Conservation (phyloP, 768 basidiomycete species). For the Polyporus arcularius region DNA sequence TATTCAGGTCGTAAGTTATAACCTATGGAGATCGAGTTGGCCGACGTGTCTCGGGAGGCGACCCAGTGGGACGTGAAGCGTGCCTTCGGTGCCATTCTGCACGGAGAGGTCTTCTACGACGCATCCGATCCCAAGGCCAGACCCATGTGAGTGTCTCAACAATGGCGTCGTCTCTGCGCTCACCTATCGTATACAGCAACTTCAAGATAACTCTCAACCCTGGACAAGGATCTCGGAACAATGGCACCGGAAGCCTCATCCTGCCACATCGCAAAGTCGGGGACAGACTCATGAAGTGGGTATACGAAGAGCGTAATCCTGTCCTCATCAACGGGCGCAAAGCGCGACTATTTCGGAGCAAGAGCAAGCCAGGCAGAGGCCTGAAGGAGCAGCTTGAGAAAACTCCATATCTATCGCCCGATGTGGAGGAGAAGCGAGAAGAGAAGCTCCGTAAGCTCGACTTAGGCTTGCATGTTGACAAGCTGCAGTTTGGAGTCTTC, state of each 20-base stretch:
- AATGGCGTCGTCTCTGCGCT: too few species aligned
- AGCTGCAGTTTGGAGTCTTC: slow-evolving; percentile 68
- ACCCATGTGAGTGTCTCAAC: slow-evolving; percentile 20
- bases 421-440: slow-evolving; percentile 30
- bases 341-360: slow-evolving; percentile 20
- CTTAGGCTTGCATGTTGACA: slow-evolving; percentile 53
- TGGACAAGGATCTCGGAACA: slow-evolving; percentile 54
- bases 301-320: slow-evolving; percentile 33
- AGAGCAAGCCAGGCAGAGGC: slow-evolving; percentile 1
- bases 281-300: slow-evolving; percentile 46
- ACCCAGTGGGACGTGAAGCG: slow-evolving; percentile 60
- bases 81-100: slow-evolving; percentile 55
- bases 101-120: slow-evolving; percentile 51
- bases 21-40: slow-evolving; percentile 43
- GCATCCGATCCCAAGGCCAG: slow-evolving; percentile 32
- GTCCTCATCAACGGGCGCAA: slow-evolving; percentile 26
- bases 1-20: background rate
- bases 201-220: slow-evolving; percentile 60
- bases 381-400: slow-evolving; percentile 29
- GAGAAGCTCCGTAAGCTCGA: slow-evolving; percentile 45
- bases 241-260: slow-evolving; percentile 46
- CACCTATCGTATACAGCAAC: slow-evolving; percentile 43
- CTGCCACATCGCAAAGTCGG: slow-evolving; percentile 37
- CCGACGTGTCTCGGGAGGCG: slow-evolving; percentile 37
- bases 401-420: slow-evolving; percentile 33